Evolutionary conservation across 2,329 filamentous ascomycete genomes (phyloP).

Genomic region (Didymella pinodella): DNA sequence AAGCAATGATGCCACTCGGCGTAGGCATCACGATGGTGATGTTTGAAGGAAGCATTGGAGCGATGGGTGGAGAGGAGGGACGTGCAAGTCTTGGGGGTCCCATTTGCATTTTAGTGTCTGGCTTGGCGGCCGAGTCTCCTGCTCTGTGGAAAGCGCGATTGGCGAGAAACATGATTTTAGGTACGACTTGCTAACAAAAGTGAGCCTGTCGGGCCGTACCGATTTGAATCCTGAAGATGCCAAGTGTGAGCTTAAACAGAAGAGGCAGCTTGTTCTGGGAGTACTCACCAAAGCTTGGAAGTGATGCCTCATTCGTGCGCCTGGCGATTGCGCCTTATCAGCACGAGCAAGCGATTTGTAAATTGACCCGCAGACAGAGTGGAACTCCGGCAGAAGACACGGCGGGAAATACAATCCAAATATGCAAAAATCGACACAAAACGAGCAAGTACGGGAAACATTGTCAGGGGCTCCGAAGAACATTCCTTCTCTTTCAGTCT

Average conservation of each 20-base stretch:
- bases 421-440: background rate
- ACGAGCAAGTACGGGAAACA: background rate
- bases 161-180: background rate
- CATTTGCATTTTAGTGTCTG: background rate
- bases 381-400: background rate
- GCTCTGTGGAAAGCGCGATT: slow-evolving; percentile 6
- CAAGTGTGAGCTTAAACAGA: slow-evolving; percentile 20
- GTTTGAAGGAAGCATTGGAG: slow-evolving; percentile 1
- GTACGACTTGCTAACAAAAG: slow-evolving; percentile 1
- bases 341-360: background rate
- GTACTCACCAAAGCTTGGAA: slow-evolving; percentile 1
- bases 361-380: background rate
- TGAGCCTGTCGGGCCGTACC: slow-evolving; percentile 13
- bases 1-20: slow-evolving; percentile 16
- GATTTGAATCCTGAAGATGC: slow-evolving; percentile 3
- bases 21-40: slow-evolving; percentile 3
- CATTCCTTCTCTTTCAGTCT: background rate
- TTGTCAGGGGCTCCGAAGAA: background rate
- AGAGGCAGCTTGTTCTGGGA: slow-evolving; percentile 17
- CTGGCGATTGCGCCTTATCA: slow-evolving; percentile 16
- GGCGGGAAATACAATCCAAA: background rate
- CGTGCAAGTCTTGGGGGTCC: slow-evolving; percentile 5
- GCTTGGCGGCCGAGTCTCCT: slow-evolving; percentile 7
- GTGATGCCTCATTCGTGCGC: background rate
- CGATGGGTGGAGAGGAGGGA: slow-evolving; percentile 4